phyloP scores from a whole-genome alignment of 306 rosid species.

The Medicago truncatula region DNA sequence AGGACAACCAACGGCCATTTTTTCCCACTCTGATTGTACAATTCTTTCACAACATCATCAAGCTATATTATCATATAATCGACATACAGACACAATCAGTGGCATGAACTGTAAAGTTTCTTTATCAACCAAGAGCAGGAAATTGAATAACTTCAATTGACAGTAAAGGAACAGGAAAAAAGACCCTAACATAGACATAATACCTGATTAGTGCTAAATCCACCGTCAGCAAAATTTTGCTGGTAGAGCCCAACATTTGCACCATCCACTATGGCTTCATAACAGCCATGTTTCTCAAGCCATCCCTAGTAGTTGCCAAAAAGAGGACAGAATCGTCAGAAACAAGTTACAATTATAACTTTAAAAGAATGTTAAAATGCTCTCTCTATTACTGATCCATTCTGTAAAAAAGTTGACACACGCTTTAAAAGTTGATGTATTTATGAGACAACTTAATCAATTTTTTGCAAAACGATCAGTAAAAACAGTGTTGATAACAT shows the following conservation, averaged over 20 bases:
- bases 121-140: conserved; percentile 1
- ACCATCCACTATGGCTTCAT: conserved; percentile 84
- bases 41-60: conserved; percentile 79
- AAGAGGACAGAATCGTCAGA: conserved; percentile 9
- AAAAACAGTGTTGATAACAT: background rate
- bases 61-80: conserved; percentile 64
- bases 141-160: background rate
- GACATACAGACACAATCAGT: conserved; percentile 45
- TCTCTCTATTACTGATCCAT: background rate
- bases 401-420: background rate
- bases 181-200: conserved; percentile 30
- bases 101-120: conserved; percentile 18
- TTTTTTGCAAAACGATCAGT: background rate
- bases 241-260: conserved; percentile 94
- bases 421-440: background rate
- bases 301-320: conserved; percentile 56
- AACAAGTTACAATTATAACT: conserved; percentile 18
- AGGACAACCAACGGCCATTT: conserved; percentile 88
- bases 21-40: conserved; percentile 56
- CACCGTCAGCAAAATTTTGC: conserved; percentile 93
- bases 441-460: background rate
- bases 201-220: conserved; percentile 88
- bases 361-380: background rate
- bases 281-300: conserved; percentile 63
- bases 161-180: background rate